Evolutionary conservation across 495 filamentous ascomycete species (phyloP).

Genomic region (Tuber brumale): DNA sequence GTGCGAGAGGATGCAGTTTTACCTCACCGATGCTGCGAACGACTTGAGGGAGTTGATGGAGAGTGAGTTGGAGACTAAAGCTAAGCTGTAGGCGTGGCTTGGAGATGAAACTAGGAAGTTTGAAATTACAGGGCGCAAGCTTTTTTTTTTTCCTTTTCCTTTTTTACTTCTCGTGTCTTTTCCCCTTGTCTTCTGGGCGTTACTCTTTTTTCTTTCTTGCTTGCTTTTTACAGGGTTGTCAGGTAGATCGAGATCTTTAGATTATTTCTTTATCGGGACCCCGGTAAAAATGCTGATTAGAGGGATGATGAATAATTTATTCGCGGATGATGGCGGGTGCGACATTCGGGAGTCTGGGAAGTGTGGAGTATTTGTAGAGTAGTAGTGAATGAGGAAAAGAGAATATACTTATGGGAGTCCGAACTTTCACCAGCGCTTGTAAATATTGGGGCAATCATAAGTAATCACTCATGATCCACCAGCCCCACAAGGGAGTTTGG

Average conservation of each 20-base stretch:
- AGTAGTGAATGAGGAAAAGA: neutral
- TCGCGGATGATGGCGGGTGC: neutral
- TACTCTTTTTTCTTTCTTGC: neutral
- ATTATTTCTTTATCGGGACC: neutral
- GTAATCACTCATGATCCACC: neutral
- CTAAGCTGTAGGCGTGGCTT: conserved; percentile 62
- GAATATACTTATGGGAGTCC: neutral
- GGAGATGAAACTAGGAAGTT: neutral
- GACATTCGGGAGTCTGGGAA: neutral
- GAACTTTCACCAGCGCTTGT: neutral
- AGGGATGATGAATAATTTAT: neutral
- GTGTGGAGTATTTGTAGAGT: neutral
- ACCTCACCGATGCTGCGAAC: conserved; percentile 82
- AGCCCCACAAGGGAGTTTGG: neutral
- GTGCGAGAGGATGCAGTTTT: conserved; percentile 88
- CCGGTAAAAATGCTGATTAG: neutral
- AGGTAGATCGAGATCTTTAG: neutral
- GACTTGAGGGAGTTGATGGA: conserved; percentile 85
- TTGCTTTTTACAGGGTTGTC: neutral
- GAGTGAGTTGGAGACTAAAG: conserved; percentile 78
- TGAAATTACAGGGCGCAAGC: neutral
- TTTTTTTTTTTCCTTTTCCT: neutral
- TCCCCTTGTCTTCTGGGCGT: neutral
- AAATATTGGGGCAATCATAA: neutral
- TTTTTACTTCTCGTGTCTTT: neutral